phyloP scores from a whole-genome alignment of 225 moss, liverwort and hornwort genomes.

The Marchantia paleacea region DNA sequence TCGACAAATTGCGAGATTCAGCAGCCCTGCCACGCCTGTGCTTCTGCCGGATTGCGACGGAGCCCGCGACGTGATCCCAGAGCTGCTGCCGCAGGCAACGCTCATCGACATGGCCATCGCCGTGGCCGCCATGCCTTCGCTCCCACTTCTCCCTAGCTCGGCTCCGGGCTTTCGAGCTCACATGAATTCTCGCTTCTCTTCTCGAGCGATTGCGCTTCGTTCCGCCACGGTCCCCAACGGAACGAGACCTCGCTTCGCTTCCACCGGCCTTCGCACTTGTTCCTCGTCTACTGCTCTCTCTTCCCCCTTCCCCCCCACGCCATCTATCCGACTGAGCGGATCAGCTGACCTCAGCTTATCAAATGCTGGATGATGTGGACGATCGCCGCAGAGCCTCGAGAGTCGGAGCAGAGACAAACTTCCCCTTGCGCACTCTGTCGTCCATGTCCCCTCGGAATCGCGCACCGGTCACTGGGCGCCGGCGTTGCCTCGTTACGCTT shows the following conservation, averaged over 20 bases:
- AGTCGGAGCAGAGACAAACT: no score
- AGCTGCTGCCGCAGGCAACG: not conserved
- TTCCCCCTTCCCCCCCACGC: not conserved
- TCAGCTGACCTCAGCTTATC: not conserved
- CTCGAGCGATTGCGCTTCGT: not conserved
- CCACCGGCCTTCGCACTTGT: no score
- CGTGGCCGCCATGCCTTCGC: slow-evolving; percentile 15
- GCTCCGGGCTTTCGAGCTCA: not conserved
- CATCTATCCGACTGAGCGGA: not conserved
- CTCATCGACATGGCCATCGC: slow-evolving; percentile 26
- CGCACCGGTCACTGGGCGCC: no score
- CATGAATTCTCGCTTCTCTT: not conserved
- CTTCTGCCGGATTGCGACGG: not conserved
- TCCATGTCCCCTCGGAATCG: no score
- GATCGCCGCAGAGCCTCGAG: not conserved
- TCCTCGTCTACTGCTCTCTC: not conserved
- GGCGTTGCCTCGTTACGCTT: no score
- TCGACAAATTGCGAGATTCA: slow-evolving; percentile 25
- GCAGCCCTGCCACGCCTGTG: not conserved
- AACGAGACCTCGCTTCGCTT: not conserved
- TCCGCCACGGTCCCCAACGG: not conserved
- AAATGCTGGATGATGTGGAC: not conserved
- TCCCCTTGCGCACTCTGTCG: no score
- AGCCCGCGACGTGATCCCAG: not conserved
- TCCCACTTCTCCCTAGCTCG: not conserved